These are phyloP conservation scores for Eimeria acervulina DNA, from an alignment of 169 alveolate genomes.

Conservation along the genomic window DNA sequence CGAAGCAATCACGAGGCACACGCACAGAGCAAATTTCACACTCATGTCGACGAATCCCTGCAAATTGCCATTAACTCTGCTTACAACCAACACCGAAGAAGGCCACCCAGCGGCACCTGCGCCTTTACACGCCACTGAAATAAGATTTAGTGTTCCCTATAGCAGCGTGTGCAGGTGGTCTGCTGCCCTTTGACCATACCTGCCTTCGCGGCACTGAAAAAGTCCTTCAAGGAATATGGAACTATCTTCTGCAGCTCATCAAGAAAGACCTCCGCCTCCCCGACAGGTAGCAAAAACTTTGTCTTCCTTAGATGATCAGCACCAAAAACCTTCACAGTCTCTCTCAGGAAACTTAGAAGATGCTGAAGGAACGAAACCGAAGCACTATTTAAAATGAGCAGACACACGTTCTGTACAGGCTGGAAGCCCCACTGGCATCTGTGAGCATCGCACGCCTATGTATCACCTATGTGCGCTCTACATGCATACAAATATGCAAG, in stretches of 20 bases:
- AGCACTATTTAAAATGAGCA: not conserved
- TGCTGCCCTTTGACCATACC: not conserved
- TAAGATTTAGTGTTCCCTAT: not conserved
- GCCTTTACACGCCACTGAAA: not conserved
- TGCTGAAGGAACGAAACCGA: not conserved
- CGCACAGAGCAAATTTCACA: not conserved
- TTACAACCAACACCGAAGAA: not conserved
- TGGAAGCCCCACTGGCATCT: not conserved
- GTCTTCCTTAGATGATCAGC: not conserved
- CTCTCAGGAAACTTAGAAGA: constrained; percentile 45
- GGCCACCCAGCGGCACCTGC: not conserved
- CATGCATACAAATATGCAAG: not conserved
- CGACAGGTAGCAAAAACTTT: constrained; percentile 12
- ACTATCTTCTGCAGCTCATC: constrained; percentile 34
- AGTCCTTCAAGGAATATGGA: constrained; percentile 6
- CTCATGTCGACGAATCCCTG: not conserved
- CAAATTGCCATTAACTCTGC: not conserved
- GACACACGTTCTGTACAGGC: not conserved
- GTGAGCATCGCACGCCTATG: not conserved
- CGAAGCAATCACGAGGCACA: not conserved
- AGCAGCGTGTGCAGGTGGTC: not conserved
- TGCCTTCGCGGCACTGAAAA: constrained; percentile 30
- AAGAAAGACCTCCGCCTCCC: constrained; percentile 20
- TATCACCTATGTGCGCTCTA: not conserved
- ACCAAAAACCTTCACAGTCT: constrained; percentile 64